Evolutionary conservation across 352 stramenopile genomes (phyloP).

Genomic region (Phytophthora litchii): DNA sequence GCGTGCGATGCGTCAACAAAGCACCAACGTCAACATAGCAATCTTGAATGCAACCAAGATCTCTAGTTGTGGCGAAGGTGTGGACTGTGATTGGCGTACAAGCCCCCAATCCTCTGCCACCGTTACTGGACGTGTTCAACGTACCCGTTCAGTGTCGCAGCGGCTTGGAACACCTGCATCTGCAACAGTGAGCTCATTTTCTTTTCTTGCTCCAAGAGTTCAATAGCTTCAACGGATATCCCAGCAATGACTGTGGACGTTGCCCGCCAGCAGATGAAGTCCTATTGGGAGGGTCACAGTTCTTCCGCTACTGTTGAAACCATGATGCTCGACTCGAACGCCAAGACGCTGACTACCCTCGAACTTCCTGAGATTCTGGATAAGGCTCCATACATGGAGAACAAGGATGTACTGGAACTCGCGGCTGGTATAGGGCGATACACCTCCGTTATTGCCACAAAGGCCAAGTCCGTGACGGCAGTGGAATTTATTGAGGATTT

Average conservation of each 20-base stretch:
- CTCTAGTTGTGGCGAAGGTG: slow-evolving; percentile 9
- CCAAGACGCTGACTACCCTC: slow-evolving; percentile 64
- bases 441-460: slow-evolving; percentile 57
- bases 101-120: slow-evolving; percentile 13
- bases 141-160: neutral
- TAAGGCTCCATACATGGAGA: slow-evolving; percentile 58
- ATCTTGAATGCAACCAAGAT: slow-evolving; percentile 3
- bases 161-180: neutral
- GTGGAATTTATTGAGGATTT: slow-evolving; percentile 87
- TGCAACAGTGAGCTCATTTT: slow-evolving; percentile 23
- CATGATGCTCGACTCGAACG: slow-evolving; percentile 86
- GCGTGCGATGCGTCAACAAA: slow-evolving; percentile 13
- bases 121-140: slow-evolving; percentile 23
- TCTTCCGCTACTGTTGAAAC: slow-evolving; percentile 70
- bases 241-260: slow-evolving; percentile 52
- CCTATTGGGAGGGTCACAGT: slow-evolving; percentile 75
- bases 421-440: slow-evolving; percentile 72
- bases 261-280: slow-evolving; percentile 70
- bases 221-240: slow-evolving; percentile 3
- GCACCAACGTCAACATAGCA: too few relatives aligned
- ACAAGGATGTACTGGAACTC: slow-evolving; percentile 68
- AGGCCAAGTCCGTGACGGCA: slow-evolving; percentile 58
- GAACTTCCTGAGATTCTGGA: slow-evolving; percentile 76
- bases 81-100: slow-evolving; percentile 23
- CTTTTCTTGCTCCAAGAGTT: slow-evolving; percentile 10